Percentiles rank a stretch among this genome's conserved stretches.
phyloP scores from a whole-genome alignment of 768 basidiomycete species.

The Rhodotorula sphaerocarpa region DNA sequence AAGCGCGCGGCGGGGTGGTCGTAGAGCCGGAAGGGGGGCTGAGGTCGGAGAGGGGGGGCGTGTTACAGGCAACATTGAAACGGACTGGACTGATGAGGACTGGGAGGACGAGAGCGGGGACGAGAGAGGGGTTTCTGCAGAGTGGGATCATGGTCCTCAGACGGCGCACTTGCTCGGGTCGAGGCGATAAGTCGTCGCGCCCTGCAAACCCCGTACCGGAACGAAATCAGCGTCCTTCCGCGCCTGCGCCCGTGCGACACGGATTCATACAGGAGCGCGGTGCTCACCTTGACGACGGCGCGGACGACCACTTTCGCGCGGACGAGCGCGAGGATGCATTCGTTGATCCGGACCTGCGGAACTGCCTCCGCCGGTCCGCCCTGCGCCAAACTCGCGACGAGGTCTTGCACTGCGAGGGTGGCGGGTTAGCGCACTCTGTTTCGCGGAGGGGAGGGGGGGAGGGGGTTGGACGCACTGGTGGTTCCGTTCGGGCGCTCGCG shows the following conservation, averaged over 20 bases:
- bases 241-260: neutral
- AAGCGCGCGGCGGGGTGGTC: too few species aligned
- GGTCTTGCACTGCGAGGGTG: slow-evolving; percentile 5
- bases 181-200: slow-evolving; percentile 8
- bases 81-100: neutral
- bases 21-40: too few species aligned
- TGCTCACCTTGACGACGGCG: slow-evolving; percentile 19
- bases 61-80: too few species aligned
- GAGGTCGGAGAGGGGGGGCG: too few species aligned
- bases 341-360: slow-evolving; percentile 30
- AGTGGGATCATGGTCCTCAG: neutral
- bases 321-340: slow-evolving; percentile 26
- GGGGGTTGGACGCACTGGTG: neutral
- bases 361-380: neutral
- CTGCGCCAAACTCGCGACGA: neutral
- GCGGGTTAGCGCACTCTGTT: neutral
- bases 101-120: neutral
- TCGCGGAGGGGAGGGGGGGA: neutral
- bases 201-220: neutral
- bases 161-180: slow-evolving; percentile 1
- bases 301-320: slow-evolving; percentile 26
- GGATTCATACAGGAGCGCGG: neutral
- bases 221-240: neutral
- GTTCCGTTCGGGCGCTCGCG: neutral
- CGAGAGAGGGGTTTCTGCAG: neutral